Base-by-base conservation (phyloP, 805 yeast genomes). In the Saccharomycopsis sp. region DNA sequence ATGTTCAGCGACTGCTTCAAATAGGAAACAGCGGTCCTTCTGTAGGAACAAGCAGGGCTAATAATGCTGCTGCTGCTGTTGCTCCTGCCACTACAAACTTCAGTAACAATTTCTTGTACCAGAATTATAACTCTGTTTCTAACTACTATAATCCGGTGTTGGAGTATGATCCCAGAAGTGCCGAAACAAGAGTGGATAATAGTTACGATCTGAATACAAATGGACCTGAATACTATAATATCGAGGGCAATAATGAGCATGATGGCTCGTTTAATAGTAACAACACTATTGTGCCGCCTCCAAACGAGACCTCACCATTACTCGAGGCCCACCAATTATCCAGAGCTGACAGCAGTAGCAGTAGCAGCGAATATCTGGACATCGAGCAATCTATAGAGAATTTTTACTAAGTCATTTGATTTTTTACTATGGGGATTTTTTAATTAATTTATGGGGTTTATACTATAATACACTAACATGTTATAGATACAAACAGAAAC, bases 21-120 rank as follows among this genome's bases (percentile, higher is more conserved):
- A 42, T 3, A 15, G 25, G 17, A n/a, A 22, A 42, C 41, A 35
- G 47, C 15, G 24, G 23, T 23, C 24, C 5, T 8, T 20, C 52
- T 56, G 52, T 59, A 2, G 60, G 55, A 2, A 53, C 60, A 50
- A 59, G 60, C 12, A 53, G 57, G 2, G 55, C 62, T 3, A n/a
- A n/a, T n/a, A n/a, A n/a, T n/a, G 57, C 62, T 20, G 56, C 51
- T 15, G 8, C 41, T 25, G 17, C 14, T 41, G 35, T 7, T 29
- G 9, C 38, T 29, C 42, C 20, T 42, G 17, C 29, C 15, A n/a
- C 17, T 41, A 20, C 53, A 15, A 54, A 42, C 35, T 23, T 14
- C 19, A 35, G 23, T 20, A 19, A 25, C 47, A 47, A 24, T 34
- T 42, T 52, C 14, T n/a, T 12, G 23, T 12, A 17, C 5, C 9